Base-by-base conservation (phyloP, 2,329 filamentous ascomycete genomes). In the Aspergillus quadrilineatus region DNA sequence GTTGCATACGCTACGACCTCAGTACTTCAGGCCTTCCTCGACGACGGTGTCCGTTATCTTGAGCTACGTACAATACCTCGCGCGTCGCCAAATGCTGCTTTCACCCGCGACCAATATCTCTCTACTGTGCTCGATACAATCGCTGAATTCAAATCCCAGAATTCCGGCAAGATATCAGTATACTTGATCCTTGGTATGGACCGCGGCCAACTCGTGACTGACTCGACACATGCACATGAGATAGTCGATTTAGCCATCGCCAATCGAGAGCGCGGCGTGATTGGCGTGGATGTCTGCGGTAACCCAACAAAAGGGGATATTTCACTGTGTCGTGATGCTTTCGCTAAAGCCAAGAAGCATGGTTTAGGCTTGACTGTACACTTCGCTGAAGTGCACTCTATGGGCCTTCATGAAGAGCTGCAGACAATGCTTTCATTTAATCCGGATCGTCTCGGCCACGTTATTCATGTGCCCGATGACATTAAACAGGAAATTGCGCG, bases 1-100 rank as follows among this genome's bases (percentile, higher is more conserved):
- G 75, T 90, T 47, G 76, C 75, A 41, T 80, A 83, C 64, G 84
- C 88, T 28, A 91, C 89, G 1, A 77, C 74, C 42, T 80, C 83
- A 4, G 89, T 92, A 44, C 79, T 91, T 6, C 59, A 75, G 17
- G 82, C 85, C 64, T 95, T 94, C 66, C 78, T 82, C 50, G 70
- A 72, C 28, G 90, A 94, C 67, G 88, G 89, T 36, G 86, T 93
- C 14, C 80, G 83, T 55, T 93, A 94, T 68, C 80, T 92, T 10
- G 90, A 95, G 70, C 82, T 94, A 26, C 85, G 90, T 43, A 93
- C 90, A 0, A 94, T 89, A 1, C 90, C 90, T 1, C 84, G 90
- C 52, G 79, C 81, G 1, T 83, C 87, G 34, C 77, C 80, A 3
- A 68, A 73, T 0, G 75, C 77, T 5, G 73, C 73, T 12, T 75